Evolutionary conservation across 2,329 filamentous ascomycete species (phyloP).

Genomic region (Pestalotiopsis fici): DNA sequence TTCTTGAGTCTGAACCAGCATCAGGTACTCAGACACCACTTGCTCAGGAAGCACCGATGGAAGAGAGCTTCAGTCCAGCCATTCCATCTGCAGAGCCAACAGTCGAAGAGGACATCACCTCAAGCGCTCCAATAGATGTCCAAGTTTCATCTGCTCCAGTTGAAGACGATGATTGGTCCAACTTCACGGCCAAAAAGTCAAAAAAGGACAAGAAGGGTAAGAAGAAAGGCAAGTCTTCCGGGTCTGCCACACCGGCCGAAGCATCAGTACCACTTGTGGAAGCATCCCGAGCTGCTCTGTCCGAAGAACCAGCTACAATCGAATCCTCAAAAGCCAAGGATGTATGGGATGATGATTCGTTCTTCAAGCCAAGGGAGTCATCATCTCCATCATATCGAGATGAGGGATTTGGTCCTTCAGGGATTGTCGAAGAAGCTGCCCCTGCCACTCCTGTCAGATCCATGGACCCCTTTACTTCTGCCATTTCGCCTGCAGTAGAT

Average conservation of each 20-base stretch:
- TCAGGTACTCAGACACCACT: conserved; percentile 16
- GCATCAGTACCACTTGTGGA: conserved; percentile 11
- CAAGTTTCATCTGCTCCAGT: not conserved
- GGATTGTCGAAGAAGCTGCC: no score
- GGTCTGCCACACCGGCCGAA: conserved; percentile 17
- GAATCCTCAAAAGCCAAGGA: conserved; percentile 22
- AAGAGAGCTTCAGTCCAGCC: conserved; percentile 6
- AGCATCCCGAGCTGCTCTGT: conserved; percentile 4
- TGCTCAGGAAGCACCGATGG: conserved; percentile 11
- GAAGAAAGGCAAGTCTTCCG: conserved; percentile 7
- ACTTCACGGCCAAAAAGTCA: conserved; percentile 17
- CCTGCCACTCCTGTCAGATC: not conserved
- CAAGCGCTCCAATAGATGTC: not conserved
- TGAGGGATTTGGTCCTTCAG: not conserved
- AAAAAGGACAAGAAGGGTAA: conserved; percentile 25
- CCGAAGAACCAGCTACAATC: conserved; percentile 18
- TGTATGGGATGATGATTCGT: conserved; percentile 23
- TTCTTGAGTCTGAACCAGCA: conserved; percentile 19
- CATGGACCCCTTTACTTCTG: conserved; percentile 9
- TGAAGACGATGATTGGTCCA: conserved; percentile 7
- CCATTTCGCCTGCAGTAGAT: conserved; percentile 13
- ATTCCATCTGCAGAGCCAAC: conserved; percentile 10
- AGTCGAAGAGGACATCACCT: not conserved
- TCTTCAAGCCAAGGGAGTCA: conserved; percentile 24
- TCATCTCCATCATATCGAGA: conserved; percentile 1